Evolutionary conservation across 768 basidiomycete genomes (phyloP).

Genomic region (Calocybe gangraenosa): DNA sequence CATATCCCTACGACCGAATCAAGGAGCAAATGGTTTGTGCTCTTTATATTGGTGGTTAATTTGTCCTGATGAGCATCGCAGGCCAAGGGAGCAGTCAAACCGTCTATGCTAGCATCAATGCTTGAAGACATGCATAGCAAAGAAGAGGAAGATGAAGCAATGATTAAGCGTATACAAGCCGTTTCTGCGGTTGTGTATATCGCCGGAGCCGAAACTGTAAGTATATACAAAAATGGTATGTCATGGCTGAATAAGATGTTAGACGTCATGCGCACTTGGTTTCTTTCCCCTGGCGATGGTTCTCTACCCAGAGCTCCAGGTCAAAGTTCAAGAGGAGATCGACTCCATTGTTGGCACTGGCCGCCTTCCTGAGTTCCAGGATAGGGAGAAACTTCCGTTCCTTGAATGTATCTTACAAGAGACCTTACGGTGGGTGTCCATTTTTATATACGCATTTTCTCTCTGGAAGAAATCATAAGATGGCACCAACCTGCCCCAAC

Average conservation of each 20-base stretch:
- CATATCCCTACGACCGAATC: slow-evolving; percentile 12
- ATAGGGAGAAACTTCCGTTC: slow-evolving; percentile 6
- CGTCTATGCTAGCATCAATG: slow-evolving; percentile 15
- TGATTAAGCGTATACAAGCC: slow-evolving; percentile 14
- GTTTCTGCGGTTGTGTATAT: too few species aligned
- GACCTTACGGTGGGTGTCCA: slow-evolving; percentile 9
- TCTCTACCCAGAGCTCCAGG: slow-evolving; percentile 20
- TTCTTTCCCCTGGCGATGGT: slow-evolving; percentile 29
- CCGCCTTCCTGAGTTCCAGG: slow-evolving; percentile 8
- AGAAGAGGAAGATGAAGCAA: not conserved
- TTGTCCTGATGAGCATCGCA: slow-evolving; percentile 2
- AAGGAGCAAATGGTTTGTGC: slow-evolving; percentile 13
- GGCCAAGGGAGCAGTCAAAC: slow-evolving; percentile 13
- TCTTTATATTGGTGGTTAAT: not conserved
- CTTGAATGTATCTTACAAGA: slow-evolving; percentile 16
- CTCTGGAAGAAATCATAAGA: not conserved
- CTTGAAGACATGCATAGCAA: slow-evolving; percentile 9
- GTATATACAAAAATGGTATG: too few species aligned
- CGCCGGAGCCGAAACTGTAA: slow-evolving; percentile 16
- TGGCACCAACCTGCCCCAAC: slow-evolving; percentile 10
- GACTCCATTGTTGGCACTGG: not conserved
- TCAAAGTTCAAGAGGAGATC: too few species aligned
- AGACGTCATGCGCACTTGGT: slow-evolving; percentile 16
- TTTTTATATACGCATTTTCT: not conserved
- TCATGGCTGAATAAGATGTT: too few species aligned